A percentile compares a stretch with the other conserved stretches of the same genome.
phyloP scores from a whole-genome alignment of 1,284 basidiomycete species.

The Ceratorhiza oryzae-sativae region DNA sequence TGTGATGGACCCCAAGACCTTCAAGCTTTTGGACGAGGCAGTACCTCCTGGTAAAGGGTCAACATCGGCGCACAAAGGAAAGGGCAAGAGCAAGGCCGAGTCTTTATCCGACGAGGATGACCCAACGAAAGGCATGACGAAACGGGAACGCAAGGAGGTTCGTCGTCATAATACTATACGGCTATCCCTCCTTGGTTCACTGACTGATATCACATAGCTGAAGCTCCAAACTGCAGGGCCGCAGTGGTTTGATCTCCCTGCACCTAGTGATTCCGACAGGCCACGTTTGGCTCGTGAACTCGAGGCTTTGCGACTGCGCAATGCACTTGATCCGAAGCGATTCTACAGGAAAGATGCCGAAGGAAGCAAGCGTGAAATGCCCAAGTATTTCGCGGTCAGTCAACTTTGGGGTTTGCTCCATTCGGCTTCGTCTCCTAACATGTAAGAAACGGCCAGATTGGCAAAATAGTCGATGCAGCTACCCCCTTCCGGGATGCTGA shows the following conservation, averaged over 20 bases:
- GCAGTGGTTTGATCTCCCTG: slow-evolving; percentile 91
- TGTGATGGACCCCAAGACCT: slow-evolving; percentile 20
- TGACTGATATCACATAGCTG: slow-evolving; percentile 55
- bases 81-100: slow-evolving; percentile 37
- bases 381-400: slow-evolving; percentile 87
- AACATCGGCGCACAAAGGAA: slow-evolving; percentile 29
- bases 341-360: slow-evolving; percentile 89
- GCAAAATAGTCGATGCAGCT: slow-evolving; percentile 79
- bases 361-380: slow-evolving; percentile 84
- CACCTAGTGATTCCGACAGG: slow-evolving; percentile 79
- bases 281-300: slow-evolving; percentile 90
- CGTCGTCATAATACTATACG: slow-evolving; percentile 1
- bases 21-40: slow-evolving; percentile 8
- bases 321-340: slow-evolving; percentile 94
- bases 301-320: slow-evolving; percentile 88
- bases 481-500: slow-evolving; percentile 78
- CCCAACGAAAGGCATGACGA: slow-evolving; percentile 33
- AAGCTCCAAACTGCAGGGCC: slow-evolving; percentile 80
- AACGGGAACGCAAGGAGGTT: slow-evolving; percentile 37
- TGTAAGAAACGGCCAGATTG: slow-evolving; percentile 66
- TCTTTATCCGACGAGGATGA: slow-evolving; percentile 37
- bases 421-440: slow-evolving; percentile 31
- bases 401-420: slow-evolving; percentile 9
- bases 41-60: not conserved
- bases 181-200: slow-evolving; percentile 45